Percentiles rank a stretch among this genome's conserved stretches.
These are phyloP conservation scores for Penicillium sclerotiorum DNA, from an alignment of 2,329 filamentous ascomycete species.

Conservation along the genomic window DNA sequence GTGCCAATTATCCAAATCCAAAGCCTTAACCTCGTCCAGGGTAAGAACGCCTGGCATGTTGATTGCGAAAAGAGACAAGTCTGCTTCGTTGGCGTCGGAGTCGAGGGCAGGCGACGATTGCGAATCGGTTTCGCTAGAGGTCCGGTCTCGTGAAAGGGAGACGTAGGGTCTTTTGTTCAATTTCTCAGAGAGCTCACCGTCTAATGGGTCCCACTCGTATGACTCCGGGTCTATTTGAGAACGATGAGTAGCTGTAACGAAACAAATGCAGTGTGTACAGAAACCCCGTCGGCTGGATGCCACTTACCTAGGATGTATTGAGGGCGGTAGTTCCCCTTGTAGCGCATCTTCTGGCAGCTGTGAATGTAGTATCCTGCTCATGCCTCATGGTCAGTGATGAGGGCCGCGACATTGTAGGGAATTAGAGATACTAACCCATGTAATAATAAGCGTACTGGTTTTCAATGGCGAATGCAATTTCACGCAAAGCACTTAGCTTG, in stretches of 20 bases:
- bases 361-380: slow-evolving; percentile 63
- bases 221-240: slow-evolving; percentile 48
- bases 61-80: slow-evolving; percentile 49
- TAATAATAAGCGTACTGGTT: slow-evolving; percentile 63
- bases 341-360: slow-evolving; percentile 55
- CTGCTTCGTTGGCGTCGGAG: slow-evolving; percentile 39
- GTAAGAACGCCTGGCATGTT: slow-evolving; percentile 52
- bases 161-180: slow-evolving; percentile 49
- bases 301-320: slow-evolving; percentile 51
- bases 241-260: background rate
- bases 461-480: slow-evolving; percentile 60
- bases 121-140: slow-evolving; percentile 13
- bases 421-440: slow-evolving; percentile 53
- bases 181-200: slow-evolving; percentile 44
- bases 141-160: slow-evolving; percentile 45
- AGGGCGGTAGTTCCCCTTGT: slow-evolving; percentile 51
- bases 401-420: background rate
- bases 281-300: background rate
- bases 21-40: slow-evolving; percentile 42
- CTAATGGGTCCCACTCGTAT: slow-evolving; percentile 48
- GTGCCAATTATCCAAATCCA: slow-evolving; percentile 49
- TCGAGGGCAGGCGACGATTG: slow-evolving; percentile 9
- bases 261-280: background rate
- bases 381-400: background rate
- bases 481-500: slow-evolving; percentile 63